phyloP scores from a whole-genome alignment of 2,329 filamentous ascomycete genomes.

The Arthrobotrys sinensis region DNA sequence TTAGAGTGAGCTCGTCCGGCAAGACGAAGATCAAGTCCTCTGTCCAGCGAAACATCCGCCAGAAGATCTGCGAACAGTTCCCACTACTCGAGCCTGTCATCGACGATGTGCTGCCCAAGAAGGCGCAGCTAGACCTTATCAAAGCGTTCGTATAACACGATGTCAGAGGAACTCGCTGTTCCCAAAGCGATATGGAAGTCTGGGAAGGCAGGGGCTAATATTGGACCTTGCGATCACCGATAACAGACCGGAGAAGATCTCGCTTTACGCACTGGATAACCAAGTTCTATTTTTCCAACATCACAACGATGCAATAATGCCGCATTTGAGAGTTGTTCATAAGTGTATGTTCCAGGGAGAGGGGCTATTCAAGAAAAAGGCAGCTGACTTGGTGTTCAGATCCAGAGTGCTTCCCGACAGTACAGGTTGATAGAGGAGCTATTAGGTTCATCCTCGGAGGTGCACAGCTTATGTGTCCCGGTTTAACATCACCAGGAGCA shows the following conservation, averaged over 20 bases:
- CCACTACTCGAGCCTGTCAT: conserved; percentile 88
- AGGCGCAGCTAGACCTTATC: conserved; percentile 87
- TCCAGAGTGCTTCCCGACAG: conserved; percentile 83
- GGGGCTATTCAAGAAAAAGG: neutral
- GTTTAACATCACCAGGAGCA: conserved; percentile 86
- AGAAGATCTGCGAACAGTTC: conserved; percentile 85
- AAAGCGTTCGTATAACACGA: conserved; percentile 72
- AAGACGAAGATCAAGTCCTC: conserved; percentile 99
- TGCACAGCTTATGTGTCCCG: conserved; percentile 95
- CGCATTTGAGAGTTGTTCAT: conserved; percentile 91
- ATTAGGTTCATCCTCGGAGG: conserved; percentile 96
- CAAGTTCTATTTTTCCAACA: conserved; percentile 93
- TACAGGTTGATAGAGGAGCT: conserved; percentile 94
- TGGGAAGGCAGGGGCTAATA: conserved; percentile 26
- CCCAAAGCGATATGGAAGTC: neutral
- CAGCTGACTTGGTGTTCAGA: conserved; percentile 66
- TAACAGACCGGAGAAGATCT: conserved; percentile 82
- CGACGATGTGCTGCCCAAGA: conserved; percentile 95
- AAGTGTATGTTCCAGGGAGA: conserved; percentile 64
- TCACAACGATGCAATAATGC: conserved; percentile 81
- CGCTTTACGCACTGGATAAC: conserved; percentile 85
- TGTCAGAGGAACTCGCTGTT: conserved; percentile 17
- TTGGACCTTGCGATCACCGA: neutral
- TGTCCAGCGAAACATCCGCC: conserved; percentile 87
- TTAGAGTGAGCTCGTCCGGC: conserved; percentile 79